Evolutionary conservation across 2,329 filamentous ascomycete genomes (phyloP), one percentile per base, ranked within the genome.

Genomic region (Alternaria dauci): DNA sequence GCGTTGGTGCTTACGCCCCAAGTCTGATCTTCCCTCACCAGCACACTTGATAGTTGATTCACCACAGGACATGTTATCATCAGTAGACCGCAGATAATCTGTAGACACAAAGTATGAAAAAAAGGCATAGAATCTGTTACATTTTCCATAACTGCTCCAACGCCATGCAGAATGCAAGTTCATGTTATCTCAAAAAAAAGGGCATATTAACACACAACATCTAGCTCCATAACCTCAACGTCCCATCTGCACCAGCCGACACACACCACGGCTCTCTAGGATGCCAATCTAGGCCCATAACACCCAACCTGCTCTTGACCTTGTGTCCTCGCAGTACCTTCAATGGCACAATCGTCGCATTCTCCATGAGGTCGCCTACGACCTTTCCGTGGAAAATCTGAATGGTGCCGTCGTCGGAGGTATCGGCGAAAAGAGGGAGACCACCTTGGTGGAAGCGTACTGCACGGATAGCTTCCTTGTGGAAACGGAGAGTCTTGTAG

Each of bases 371-470:
- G 77, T 99, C 95, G 62, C 89, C 93, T 30, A 96, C 93, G 28
- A 98, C 94, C 80, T 94, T 96, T 58, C 93, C 94, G 77, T 98
- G 94, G 87, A 98, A 98, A 55, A 99, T 91, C 79, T 99, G 95
- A 67, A 98, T 82, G 20, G 90, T 93, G 28, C 95, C 95, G 78
- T 99, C 95, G 76, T 99, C 96, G 77, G 91, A 95, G 20, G 93
- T 93, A 76, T 98, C 94, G 0, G 94, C 95, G 74, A 99, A 98
- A 36, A 99, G 85, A 18, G 95, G 94, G 63, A 89, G 87, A 8
- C 84, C 84, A 61, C 89, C 88, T 59, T 89, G 89, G 80, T 99
- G 96, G 80, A 91, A 99, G 69, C 88, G 89, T 56, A 97, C 95
- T 12, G 90, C 88, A 48, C 96, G 88, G 72, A 99, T 96, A 46